Evolutionary conservation across 352 stramenopile species (phyloP), one percentile per base, ranked within the genome.

Genomic region (Pythium apleroticum): DNA sequence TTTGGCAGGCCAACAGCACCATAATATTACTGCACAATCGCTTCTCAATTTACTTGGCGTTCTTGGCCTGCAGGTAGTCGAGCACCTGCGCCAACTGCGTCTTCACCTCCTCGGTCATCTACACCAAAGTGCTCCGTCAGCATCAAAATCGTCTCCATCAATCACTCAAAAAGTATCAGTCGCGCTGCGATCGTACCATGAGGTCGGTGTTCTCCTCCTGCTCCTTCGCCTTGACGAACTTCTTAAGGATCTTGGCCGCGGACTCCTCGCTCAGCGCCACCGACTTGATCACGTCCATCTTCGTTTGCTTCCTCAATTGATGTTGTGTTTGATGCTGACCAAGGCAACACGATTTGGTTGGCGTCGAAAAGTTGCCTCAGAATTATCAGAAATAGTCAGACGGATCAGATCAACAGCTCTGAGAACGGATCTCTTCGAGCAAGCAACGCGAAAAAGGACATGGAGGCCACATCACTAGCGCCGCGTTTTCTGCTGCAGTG

Each of bases 101-200:
- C 71, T 88, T 88, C 31, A 92, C 80, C 57, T 90, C 84, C 11
- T 90, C 81, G 39, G 81, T 92, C 71, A 92, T 86, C 84, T 92
- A 50, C 15, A 27, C 43, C 39, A 24, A 53, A 31, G 24, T 90
- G 83, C 63, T 69, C 56, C 55, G 89, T 73, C 64, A 90, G 81
- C n/a, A 72, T 77, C 70, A 85, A n/a, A n/a, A 84, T 86, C 84
- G 90, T 41, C 22, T 31, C 20, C 45, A 31, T 31, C 1, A 39
- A 24, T 49, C 39, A 27, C 14, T 20, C 6, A 27, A 24, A 6
- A 31, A 27, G 46, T 50, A 56, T 43, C n/a, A 19, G 20, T 15
- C 22, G 25, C 14, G 11, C 39, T n/a, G 20, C 20, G 19, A 8
- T 67, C 78, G 67, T 64, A 92, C 84, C 81, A 90, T 81, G 37